Conservation (phyloP, 768 basidiomycete genomes). For the Stropharia rugosoannulata region DNA sequence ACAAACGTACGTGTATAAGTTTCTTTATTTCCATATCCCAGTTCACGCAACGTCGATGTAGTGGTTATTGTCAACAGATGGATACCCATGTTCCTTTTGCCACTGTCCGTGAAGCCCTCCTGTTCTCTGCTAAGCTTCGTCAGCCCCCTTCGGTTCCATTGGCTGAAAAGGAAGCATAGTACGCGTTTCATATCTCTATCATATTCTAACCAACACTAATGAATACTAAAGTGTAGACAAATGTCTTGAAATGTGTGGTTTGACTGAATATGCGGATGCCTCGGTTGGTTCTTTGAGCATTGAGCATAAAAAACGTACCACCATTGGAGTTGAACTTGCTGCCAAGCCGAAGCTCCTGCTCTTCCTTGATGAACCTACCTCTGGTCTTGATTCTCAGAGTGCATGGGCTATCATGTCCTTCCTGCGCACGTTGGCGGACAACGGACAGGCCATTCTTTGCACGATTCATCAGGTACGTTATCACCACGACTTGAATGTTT, state of each 20-base stretch:
- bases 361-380: conserved; percentile 90
- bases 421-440: conserved; percentile 72
- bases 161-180: conserved; percentile 81
- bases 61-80: conserved; percentile 83
- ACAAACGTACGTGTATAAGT: conserved; percentile 42
- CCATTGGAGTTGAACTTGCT: conserved; percentile 86
- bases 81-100: conserved; percentile 76
- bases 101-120: conserved; percentile 81
- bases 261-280: conserved; percentile 62
- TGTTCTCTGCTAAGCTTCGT: conserved; percentile 80
- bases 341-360: conserved; percentile 85
- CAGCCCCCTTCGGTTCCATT: conserved; percentile 67
- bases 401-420: conserved; percentile 84
- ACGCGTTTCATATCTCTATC: conserved; percentile 26
- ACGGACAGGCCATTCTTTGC: conserved; percentile 88
- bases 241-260: conserved; percentile 62
- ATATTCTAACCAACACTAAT: no score
- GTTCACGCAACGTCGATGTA: conserved; percentile 10
- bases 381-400: conserved; percentile 84
- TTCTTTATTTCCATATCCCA: background rate
- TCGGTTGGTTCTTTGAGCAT: conserved; percentile 64
- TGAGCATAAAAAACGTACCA: conserved; percentile 79
- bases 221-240: conserved; percentile 34
- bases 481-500: background rate
- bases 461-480: conserved; percentile 49